These are phyloP conservation scores for Talaromyces sp. DNA, from an alignment of 2,329 filamentous ascomycete genomes.

Conservation along the genomic window DNA sequence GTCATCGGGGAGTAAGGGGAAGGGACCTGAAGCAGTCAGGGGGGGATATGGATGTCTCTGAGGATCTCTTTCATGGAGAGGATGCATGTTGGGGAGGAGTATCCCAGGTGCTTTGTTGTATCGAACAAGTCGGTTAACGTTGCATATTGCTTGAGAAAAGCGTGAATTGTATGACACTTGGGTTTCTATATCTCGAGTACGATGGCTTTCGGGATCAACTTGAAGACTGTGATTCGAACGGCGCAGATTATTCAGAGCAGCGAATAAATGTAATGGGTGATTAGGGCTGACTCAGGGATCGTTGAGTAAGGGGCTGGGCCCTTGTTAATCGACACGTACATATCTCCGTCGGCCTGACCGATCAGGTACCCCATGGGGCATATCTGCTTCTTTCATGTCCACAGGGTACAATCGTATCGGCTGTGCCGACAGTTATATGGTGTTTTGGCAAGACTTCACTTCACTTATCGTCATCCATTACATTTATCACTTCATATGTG, in stretches of 20 bases:
- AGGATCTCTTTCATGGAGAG: not conserved
- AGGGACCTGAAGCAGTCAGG: not conserved
- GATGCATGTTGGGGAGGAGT: not conserved
- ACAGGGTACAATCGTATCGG: not conserved
- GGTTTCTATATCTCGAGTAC: not conserved
- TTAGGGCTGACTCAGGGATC: not conserved
- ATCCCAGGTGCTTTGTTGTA: not conserved
- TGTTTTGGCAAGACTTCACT: not conserved
- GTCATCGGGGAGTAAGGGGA: not conserved
- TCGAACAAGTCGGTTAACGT: not conserved
- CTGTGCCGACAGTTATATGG: not conserved
- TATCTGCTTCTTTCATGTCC: not conserved
- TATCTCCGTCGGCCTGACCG: not conserved
- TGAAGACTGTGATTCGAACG: not conserved
- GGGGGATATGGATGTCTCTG: not conserved
- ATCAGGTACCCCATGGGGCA: not conserved
- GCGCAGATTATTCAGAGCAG: not conserved
- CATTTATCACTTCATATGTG: not conserved
- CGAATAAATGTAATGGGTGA: not conserved
- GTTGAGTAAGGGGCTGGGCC: not conserved
- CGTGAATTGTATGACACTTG: not conserved
- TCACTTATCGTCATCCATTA: not conserved
- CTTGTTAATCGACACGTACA: not conserved
- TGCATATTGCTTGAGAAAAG: not conserved
- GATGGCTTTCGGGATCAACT: not conserved